Evolutionary conservation across 108 stramenopile genomes (phyloP).

Genomic region (Stephanodiscus minutulus): DNA sequence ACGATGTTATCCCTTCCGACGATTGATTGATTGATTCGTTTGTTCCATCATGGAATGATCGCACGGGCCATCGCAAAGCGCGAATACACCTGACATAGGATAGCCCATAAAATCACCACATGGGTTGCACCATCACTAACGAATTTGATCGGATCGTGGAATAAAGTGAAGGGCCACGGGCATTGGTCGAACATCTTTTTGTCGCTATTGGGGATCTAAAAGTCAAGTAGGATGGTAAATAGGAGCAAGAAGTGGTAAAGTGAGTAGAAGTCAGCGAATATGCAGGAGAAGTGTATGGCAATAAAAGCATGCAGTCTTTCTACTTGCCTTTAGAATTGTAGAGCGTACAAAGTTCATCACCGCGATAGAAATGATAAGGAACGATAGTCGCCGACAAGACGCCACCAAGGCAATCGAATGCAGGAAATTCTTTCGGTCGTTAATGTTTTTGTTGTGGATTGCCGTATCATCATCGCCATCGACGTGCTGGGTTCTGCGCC

Average conservation of each 20-base stretch:
- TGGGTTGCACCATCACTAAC: slow-evolving; percentile 53
- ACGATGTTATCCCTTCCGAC: too few relatives aligned
- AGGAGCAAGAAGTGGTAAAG: not conserved
- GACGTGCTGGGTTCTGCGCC: not conserved
- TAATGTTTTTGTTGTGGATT: not conserved
- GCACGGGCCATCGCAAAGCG: slow-evolving; percentile 21
- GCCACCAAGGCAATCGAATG: slow-evolving; percentile 27
- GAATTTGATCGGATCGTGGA: slow-evolving; percentile 53
- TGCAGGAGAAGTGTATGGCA: not conserved
- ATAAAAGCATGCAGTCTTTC: too few relatives aligned
- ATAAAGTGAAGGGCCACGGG: slow-evolving; percentile 68
- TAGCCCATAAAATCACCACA: slow-evolving; percentile 34
- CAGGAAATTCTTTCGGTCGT: slow-evolving; percentile 21
- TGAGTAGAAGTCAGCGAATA: not conserved
- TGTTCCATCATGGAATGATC: not conserved
- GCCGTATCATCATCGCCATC: not conserved
- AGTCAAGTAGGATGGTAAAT: not conserved
- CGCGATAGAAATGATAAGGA: slow-evolving; percentile 31
- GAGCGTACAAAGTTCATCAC: slow-evolving; percentile 37
- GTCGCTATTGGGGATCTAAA: slow-evolving; percentile 40
- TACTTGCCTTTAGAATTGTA: slow-evolving; percentile 40
- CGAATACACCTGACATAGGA: slow-evolving; percentile 35
- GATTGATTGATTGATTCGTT: not conserved
- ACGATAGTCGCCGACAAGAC: slow-evolving; percentile 28
- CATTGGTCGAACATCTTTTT: slow-evolving; percentile 53